Base-by-base conservation (phyloP, 768 basidiomycete species). In the Boletus reticulatus region DNA sequence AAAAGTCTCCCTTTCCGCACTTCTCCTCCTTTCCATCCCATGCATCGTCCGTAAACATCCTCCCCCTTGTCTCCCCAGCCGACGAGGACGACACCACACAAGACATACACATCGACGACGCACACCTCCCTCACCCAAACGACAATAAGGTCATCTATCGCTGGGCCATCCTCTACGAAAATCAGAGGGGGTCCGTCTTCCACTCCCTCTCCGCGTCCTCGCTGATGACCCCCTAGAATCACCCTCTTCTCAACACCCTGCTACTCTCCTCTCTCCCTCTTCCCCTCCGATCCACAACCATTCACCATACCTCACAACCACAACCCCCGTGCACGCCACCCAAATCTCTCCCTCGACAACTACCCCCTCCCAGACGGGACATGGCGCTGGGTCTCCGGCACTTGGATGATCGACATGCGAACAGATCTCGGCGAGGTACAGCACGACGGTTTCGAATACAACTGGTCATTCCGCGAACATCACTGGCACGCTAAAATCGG, bases 391-490 rank as follows among this genome's bases (percentile, higher is more conserved):
- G 83, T 91, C 2, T 89, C 88, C 41, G 81, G 81, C 42, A 71
- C 80, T 8, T 93, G 90, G 90, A 88, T 92, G 88, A 83, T 92
- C 55, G 91, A 93, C 73, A 92, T 93, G 90, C 87, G 87, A 41
- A 81, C 84, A 29, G 84, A 88, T 61, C 74, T 75, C 22, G 88
- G 88, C 48, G 81, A 87, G 62, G 86, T 91, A 4, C 88, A 91
- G 61, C 80, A 87, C 60, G 89, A 92, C 61, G 90, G 90, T 49
- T 93, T 91, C 62, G 88, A 93, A 70, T 93, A 92, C 72, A 92
- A 91, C 66, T 90, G 87, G 83, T 67, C 75, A 56, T 94, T 93
- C 61, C 82, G 87, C 17, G 69, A 73, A 34, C 78, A 80, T 47
- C 70, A 83, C 46, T 94, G 91, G 91, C 79, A 81, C 17, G 73